These are phyloP conservation scores for Pyrrhoderma noxium DNA, from an alignment of 1,284 basidiomycete species.

Conservation along the genomic window DNA sequence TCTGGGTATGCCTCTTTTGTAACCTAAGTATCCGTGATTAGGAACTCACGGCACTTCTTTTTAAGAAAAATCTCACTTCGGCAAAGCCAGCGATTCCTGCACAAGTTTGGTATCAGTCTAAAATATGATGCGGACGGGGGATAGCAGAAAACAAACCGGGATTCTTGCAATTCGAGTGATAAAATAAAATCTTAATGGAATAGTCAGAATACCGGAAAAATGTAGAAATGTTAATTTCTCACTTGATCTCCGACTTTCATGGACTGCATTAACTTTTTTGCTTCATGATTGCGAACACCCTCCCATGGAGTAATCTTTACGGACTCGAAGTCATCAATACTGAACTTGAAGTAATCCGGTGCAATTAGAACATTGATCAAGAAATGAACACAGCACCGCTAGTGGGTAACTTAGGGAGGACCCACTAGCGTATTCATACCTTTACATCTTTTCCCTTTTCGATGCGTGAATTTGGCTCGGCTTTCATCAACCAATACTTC, in stretches of 20 bases:
- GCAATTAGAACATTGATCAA: too few species aligned
- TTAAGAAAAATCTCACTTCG: constrained; percentile 40
- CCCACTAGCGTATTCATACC: constrained; percentile 34
- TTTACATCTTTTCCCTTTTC: constrained; percentile 90
- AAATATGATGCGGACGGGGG: neutral
- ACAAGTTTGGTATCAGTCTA: neutral
- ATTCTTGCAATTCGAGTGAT: constrained; percentile 89
- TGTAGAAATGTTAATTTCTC: constrained; percentile 17
- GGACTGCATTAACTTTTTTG: constrained; percentile 85
- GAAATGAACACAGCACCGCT: too few species aligned
- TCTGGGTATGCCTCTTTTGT: constrained; percentile 85
- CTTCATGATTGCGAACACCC: constrained; percentile 87
- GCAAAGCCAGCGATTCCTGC: constrained; percentile 81
- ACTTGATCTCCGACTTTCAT: constrained; percentile 86
- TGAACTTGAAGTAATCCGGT: constrained; percentile 50
- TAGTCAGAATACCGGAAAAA: constrained; percentile 8
- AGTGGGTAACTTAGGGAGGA: too few species aligned
- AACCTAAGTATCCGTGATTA: constrained; percentile 39
- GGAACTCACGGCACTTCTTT: constrained; percentile 1
- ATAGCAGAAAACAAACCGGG: constrained; percentile 51
- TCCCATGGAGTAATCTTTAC: constrained; percentile 81
- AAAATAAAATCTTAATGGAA: constrained; percentile 56
- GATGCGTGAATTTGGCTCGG: constrained; percentile 81
- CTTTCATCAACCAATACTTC: constrained; percentile 79
- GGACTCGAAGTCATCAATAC: constrained; percentile 81